Evolutionary conservation across 257 asterid species (phyloP).

Genomic region (Solanum lycopersicoides): DNA sequence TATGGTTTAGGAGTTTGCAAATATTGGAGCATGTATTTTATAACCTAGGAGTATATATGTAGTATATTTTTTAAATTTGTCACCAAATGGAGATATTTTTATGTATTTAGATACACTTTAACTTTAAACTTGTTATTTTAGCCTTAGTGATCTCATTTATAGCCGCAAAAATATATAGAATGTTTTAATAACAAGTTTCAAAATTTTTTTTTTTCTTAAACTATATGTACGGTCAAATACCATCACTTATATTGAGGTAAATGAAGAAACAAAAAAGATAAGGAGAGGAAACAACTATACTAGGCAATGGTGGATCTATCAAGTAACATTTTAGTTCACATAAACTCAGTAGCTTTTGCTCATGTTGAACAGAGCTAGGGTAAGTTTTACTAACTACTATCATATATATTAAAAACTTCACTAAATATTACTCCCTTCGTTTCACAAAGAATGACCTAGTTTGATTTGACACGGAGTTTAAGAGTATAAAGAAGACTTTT

Average conservation of each 20-base stretch:
- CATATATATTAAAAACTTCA: too few relatives aligned
- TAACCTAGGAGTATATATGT: too few relatives aligned
- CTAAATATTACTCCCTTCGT: neutral
- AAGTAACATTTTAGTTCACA: too few relatives aligned
- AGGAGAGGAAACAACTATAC: neutral
- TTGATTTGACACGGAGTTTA: too few relatives aligned
- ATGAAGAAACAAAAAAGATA: neutral
- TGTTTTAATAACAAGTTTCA: too few relatives aligned
- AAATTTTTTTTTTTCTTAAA: too few relatives aligned
- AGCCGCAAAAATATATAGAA: neutral
- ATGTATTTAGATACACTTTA: too few relatives aligned
- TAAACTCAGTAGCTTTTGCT: neutral
- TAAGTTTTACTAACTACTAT: neutral
- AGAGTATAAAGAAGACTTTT: too few relatives aligned
- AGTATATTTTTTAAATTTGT: too few relatives aligned
- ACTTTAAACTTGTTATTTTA: neutral
- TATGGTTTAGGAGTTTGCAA: neutral
- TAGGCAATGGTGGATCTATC: neutral
- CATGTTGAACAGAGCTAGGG: neutral
- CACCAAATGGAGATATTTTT: neutral
- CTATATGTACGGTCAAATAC: too few relatives aligned
- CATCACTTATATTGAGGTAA: neutral
- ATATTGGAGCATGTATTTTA: neutral
- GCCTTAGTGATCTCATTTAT: too few relatives aligned
- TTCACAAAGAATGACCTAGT: too few relatives aligned